Base-by-base conservation (phyloP, 768 basidiomycete genomes). In the Hirschioporus abietinus region DNA sequence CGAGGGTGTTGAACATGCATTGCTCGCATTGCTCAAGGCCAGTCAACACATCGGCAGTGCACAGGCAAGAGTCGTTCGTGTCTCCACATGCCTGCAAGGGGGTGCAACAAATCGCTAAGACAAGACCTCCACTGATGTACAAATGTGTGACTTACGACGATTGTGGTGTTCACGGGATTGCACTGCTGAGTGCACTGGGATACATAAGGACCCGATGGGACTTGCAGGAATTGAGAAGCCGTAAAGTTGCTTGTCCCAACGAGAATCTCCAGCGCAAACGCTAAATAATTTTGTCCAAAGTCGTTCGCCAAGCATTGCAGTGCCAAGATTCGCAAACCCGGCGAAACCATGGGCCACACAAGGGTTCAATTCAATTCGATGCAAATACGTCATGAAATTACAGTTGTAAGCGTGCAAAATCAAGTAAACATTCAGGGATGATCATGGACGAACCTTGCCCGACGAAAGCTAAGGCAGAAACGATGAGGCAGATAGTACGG, bases 1-100 rank as follows among this genome's bases (percentile, higher is more conserved):
- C 82, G 27, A 91, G 76, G 66, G 78, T 77, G 58, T 76, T 73
- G 72, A 89, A 87, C 81, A 89, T 83, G 79, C 90, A 92, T 71
- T 87, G 85, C 74, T 92, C 83, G 76, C 90, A 90, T 35, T 71
- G 63, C 1, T 79, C 75, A 65, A 92, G 75, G 0, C 76, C 69
- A 0, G 73, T 66, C 35, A 85, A 79, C 2, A 83, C 83, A 8
- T 67, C 72, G 17, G 75, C 67, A 20, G 67, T 71, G 79, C 91
- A 92, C 26, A 90, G 79, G 73, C 90, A 92, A 23, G 68, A 67
- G 35, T 82, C 75, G 68, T 85, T 68, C 10, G 68, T 77, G 65
- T 79, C 72, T 20, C 74, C 73, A 75, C 90, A 90, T 25, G 71
- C 74, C 72, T 81, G 67, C 57, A 80, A 69, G 26, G 27, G 67